Percentiles rank a stretch among this genome's conserved stretches.
Evolutionary conservation across 106 monocot genomes (phyloP).

Genomic region (Allium cepa): DNA sequence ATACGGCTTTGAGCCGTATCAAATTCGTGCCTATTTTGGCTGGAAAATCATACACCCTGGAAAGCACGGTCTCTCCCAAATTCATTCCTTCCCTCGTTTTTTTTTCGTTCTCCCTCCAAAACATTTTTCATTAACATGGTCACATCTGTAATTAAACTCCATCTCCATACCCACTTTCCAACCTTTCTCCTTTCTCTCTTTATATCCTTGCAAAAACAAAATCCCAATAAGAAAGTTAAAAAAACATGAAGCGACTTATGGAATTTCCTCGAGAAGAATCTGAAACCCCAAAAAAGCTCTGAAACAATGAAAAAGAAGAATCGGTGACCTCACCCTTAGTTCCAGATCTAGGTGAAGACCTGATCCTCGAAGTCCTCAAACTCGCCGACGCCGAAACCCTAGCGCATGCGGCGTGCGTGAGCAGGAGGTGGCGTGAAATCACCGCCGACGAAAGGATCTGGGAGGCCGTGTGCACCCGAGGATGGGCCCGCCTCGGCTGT

Average conservation of each 20-base stretch:
- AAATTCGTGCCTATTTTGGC: no score
- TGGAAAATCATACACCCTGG: no score
- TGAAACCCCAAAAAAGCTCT: not conserved
- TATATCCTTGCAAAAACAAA: not conserved
- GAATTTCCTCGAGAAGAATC: not conserved
- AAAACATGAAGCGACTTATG: slow-evolving; percentile 1
- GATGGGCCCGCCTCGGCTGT: slow-evolving; percentile 52
- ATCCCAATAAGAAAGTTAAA: not conserved
- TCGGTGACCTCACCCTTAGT: not conserved
- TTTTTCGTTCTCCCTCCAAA: no score
- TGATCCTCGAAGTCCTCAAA: slow-evolving; percentile 64
- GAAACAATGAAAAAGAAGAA: not conserved
- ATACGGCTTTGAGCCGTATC: no score
- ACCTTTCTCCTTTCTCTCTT: not conserved
- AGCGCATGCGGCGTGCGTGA: slow-evolving; percentile 64
- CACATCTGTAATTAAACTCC: not conserved
- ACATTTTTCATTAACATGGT: no score
- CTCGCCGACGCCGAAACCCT: slow-evolving; percentile 55
- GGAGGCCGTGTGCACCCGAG: slow-evolving; percentile 75
- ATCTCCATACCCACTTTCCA: not conserved
- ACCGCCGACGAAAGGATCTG: slow-evolving; percentile 79
- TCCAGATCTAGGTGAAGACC: slow-evolving; percentile 57
- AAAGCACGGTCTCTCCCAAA: no score
- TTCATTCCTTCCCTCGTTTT: no score
- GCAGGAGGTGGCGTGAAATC: slow-evolving; percentile 44